Evolutionary conservation across 2,329 filamentous ascomycete species (phyloP), one percentile per base, ranked within the genome.

Genomic region (Phyllosticta citriasiana): DNA sequence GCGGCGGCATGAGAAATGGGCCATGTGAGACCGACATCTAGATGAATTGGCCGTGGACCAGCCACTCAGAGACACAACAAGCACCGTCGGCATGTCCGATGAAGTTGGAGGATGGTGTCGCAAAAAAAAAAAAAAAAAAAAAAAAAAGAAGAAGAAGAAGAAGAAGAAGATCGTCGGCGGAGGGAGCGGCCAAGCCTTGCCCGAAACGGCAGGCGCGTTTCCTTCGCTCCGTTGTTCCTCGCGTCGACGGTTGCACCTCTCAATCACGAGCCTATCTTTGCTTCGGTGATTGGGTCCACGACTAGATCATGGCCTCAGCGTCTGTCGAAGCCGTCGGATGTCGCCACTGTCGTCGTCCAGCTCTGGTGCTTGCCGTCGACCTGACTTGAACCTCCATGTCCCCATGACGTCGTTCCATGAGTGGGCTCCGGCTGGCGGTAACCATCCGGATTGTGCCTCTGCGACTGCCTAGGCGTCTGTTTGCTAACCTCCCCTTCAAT

Each of bases 201-300:
- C 58, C 6, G 35, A 60, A 50, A 3, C 25, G 58, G 58, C 16
- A 60, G 58, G 58, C 58, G 58, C 53, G 9, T 51, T 9, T 40
- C 10, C 10, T 40, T 14, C 33, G 33, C 33, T 52, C 35, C 51
- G 58, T 10, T 2, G 57, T 50, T 25, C 27, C 12, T 22, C 12
- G 27, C 27, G 7, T 55, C 54, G 12, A 24, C 8, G 24, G 14
- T 53, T 33, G 27, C 33, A 22, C 40, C 35, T 33, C 33, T 25
- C 10, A 16, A n/a, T 35, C 58, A 56, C 55, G 58, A 55, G 58
- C 40, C 33, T 19, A 60, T 60, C 58, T 60, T 33, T 52, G 19
- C 53, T 52, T 53, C 26, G 25, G 2, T 56, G 58, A 60, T 60
- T 60, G 58, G 58, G 26, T 5, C 24, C 25, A 27, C 58, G 53